Evolutionary conservation across 129 eudicot species (phyloP), one percentile per base, ranked within the genome.

Genomic region (Chrysanthemum makinoi): DNA sequence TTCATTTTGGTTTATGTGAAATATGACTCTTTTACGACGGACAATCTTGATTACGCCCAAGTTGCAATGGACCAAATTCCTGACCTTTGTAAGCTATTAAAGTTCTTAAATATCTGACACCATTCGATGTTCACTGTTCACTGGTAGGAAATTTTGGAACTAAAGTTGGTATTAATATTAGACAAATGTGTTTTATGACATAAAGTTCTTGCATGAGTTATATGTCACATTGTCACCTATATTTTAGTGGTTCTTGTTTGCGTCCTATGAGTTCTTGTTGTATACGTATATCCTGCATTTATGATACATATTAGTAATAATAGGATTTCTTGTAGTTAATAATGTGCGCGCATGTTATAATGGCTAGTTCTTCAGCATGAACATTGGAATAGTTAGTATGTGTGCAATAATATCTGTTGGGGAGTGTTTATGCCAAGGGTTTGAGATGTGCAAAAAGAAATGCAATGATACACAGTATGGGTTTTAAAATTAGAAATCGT

Each of bases 101-200:
- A 10, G 26, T 24, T 60, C 17, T 26, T 12, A n/a, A 60, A 19
- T 5, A 24, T 20, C 30, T 6, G 39, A 24, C 65, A 24, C 43
- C 10, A 1, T 22, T 60, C 14, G 26, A 16, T 60, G 26, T 60
- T 60, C 11, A 60, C 28, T n/a, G 14, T 60, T 2, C 13, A 52
- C 6, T 44, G 52, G 12, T 57, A 70, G 22, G 55, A 47, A 24
- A 59, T 72, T n/a, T 60, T 60, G 68, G 68, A 72, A 59, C 48
- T 9, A 59, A 59, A 11, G 46, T 19, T 46, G 8, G 46, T 14
- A 19, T 71, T 56, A 18, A 44, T 35, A 35, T 10, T 19, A 4
- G 10, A 70, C 65, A 54, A 26, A 55, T 13, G 43, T 18, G 47
- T 48, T 67, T 49, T 66, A 20, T 47, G 17, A 22, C 49, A 50